These are phyloP conservation scores for Aspergillus sp. DNA, from an alignment of 2,329 filamentous ascomycete species.

Conservation along the genomic window DNA sequence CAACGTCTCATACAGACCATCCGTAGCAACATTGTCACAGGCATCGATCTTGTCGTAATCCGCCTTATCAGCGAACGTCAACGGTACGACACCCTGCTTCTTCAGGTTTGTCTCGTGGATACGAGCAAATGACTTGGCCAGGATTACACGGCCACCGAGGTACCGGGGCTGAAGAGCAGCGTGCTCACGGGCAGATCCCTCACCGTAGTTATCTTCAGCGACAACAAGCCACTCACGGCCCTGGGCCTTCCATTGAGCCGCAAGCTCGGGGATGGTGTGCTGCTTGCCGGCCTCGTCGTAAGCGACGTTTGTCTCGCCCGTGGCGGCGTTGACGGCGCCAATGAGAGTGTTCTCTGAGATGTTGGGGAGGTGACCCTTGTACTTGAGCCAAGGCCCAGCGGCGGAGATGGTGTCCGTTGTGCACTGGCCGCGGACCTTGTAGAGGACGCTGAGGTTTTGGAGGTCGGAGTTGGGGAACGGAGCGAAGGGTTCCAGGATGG, in stretches of 20 bases:
- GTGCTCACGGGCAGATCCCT: conserved; percentile 85
- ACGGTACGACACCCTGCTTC: conserved; percentile 94
- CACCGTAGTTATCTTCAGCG: conserved; percentile 96
- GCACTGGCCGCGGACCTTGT: conserved; percentile 97
- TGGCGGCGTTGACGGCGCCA: conserved; percentile 88
- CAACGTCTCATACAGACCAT: conserved; percentile 81
- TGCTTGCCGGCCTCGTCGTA: conserved; percentile 78
- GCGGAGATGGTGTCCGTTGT: conserved; percentile 98
- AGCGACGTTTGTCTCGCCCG: conserved; percentile 86
- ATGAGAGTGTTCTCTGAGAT: conserved; percentile 97
- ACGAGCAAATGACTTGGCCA: conserved; percentile 83
- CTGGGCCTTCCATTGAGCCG: conserved; percentile 74
- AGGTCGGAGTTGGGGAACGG: conserved; percentile 79
- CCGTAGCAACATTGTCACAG: conserved; percentile 78
- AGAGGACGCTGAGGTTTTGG: conserved; percentile 76
- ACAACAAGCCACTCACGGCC: conserved; percentile 86
- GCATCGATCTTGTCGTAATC: conserved; percentile 85
- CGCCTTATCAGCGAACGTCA: conserved; percentile 83
- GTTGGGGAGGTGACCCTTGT: conserved; percentile 98
- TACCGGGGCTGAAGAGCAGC: conserved; percentile 89
- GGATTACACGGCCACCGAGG: conserved; percentile 78
- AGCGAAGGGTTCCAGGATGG: conserved; percentile 84
- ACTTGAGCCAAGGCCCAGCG: conserved; percentile 96
- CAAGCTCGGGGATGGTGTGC: conserved; percentile 83
- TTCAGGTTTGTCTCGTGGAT: conserved; percentile 97